Percentiles rank a stretch among this genome's conserved stretches.
phyloP scores from a whole-genome alignment of 192 early-diverging fungal genomes.

The Entomortierella chlamydospora region DNA sequence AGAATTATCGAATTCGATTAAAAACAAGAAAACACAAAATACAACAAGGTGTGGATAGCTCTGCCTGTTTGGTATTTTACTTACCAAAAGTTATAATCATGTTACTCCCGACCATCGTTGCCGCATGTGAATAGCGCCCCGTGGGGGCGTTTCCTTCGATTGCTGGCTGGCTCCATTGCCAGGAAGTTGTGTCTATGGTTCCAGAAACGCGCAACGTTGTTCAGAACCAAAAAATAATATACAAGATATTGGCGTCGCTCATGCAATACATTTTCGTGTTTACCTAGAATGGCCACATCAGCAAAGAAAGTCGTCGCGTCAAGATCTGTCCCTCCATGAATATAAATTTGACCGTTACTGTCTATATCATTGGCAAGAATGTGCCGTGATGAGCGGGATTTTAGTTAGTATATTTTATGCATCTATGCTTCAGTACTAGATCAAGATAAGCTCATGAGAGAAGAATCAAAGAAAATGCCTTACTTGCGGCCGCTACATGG shows the following conservation, averaged over 20 bases:
- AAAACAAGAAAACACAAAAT: no score
- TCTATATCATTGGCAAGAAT: conserved; percentile 10
- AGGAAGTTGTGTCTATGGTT: conserved; percentile 37
- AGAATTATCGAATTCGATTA: no score
- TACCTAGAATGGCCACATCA: conserved; percentile 48
- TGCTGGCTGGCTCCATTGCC: conserved; percentile 48
- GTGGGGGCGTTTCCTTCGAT: conserved; percentile 42
- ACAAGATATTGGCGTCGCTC: background rate
- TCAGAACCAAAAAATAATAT: no score
- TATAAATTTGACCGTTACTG: conserved; percentile 38
- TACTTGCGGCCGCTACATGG: conserved; percentile 47
- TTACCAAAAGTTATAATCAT: conserved; percentile 42
- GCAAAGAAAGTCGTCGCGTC: conserved; percentile 33
- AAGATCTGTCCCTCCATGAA: conserved; percentile 47
- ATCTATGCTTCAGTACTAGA: no score
- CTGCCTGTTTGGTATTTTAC: background rate
- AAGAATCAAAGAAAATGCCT: background rate
- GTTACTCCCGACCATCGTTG: conserved; percentile 44
- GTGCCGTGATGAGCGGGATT: no score
- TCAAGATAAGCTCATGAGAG: no score
- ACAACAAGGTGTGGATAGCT: no score
- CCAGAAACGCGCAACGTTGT: no score
- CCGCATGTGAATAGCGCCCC: conserved; percentile 46
- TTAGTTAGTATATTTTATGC: no score
- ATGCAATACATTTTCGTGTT: background rate